phyloP scores from a whole-genome alignment of 2,329 filamentous ascomycete species.

The Zasmidium citrigriseum region DNA sequence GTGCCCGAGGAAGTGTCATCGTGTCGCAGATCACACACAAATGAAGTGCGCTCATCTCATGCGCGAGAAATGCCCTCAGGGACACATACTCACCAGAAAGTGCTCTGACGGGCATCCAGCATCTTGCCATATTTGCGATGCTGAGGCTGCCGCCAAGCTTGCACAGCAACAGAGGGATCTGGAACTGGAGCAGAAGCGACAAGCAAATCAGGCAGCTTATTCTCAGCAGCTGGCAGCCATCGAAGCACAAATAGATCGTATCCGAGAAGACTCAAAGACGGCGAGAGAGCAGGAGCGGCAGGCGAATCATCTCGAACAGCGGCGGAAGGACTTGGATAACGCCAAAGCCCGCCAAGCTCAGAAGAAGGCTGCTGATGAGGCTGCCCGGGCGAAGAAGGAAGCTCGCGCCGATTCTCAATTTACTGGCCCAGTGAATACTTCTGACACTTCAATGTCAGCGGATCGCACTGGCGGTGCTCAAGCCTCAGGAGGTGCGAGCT shows the following conservation, averaged over 20 bases:
- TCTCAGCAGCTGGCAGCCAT: slow-evolving; percentile 48
- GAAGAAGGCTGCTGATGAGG: not conserved
- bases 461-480: too few species aligned
- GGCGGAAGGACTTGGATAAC: slow-evolving; percentile 48
- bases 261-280: slow-evolving; percentile 48
- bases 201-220: slow-evolving; percentile 49
- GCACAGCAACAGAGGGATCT: slow-evolving; percentile 49
- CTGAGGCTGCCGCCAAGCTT: slow-evolving; percentile 50
- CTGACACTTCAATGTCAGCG: too few species aligned
- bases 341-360: slow-evolving; percentile 26
- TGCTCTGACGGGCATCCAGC: slow-evolving; percentile 47
- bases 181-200: slow-evolving; percentile 53
- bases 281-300: slow-evolving; percentile 48
- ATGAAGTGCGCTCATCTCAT: slow-evolving; percentile 50
- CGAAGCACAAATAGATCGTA: slow-evolving; percentile 55
- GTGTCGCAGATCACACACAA: slow-evolving; percentile 59
- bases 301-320: slow-evolving; percentile 47
- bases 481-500: slow-evolving; percentile 7
- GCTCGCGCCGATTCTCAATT: too few species aligned
- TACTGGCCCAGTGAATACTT: too few species aligned
- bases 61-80: slow-evolving; percentile 51
- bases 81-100: slow-evolving; percentile 50
- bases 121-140: slow-evolving; percentile 55
- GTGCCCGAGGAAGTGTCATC: slow-evolving; percentile 65
- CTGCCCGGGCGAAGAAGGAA: not conserved